Evolutionary conservation across 345 rosid genomes (phyloP).

Genomic region (Leavenworthia alabamica): DNA sequence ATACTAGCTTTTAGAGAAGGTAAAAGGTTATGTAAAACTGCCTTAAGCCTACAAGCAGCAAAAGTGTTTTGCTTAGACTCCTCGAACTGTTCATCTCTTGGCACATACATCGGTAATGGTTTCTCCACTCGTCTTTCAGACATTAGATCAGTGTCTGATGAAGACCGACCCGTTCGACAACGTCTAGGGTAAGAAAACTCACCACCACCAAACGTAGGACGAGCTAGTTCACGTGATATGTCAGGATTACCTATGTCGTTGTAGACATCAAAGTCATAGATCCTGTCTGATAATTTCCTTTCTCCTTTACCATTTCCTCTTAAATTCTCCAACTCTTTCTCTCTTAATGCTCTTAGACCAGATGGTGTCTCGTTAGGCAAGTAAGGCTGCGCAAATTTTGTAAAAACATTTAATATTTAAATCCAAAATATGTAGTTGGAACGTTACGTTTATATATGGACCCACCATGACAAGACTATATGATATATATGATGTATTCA

Average conservation of each 20-base stretch:
- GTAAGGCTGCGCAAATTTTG: slow-evolving; percentile 57
- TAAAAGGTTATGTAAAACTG: slow-evolving; percentile 67
- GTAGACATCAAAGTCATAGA: slow-evolving; percentile 77
- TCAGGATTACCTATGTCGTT: slow-evolving; percentile 97
- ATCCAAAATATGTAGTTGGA: not conserved
- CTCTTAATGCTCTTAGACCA: slow-evolving; percentile 62
- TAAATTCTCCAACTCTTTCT: slow-evolving; percentile 53
- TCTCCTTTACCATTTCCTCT: slow-evolving; percentile 72
- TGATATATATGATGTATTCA: not conserved
- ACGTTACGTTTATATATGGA: slow-evolving; percentile 8
- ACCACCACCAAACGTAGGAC: slow-evolving; percentile 73
- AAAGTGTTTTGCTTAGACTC: slow-evolving; percentile 63
- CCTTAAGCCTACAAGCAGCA: slow-evolving; percentile 71
- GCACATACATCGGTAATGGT: slow-evolving; percentile 85
- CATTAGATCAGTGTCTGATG: slow-evolving; percentile 47
- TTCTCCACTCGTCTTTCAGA: slow-evolving; percentile 92
- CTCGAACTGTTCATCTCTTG: slow-evolving; percentile 92
- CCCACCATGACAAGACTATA: slow-evolving; percentile 15
- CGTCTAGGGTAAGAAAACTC: slow-evolving; percentile 76
- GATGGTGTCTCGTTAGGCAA: slow-evolving; percentile 75
- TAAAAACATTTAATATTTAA: not conserved
- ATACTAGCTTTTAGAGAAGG: slow-evolving; percentile 82
- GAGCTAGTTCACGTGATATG: slow-evolving; percentile 44
- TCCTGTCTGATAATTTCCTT: slow-evolving; percentile 68
- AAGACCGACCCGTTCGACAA: slow-evolving; percentile 80